Percentiles rank a stretch among this genome's conserved stretches.
Evolutionary conservation across 371 early-diverging fungal species (phyloP).

Genomic region (Lichtheimia ornata): DNA sequence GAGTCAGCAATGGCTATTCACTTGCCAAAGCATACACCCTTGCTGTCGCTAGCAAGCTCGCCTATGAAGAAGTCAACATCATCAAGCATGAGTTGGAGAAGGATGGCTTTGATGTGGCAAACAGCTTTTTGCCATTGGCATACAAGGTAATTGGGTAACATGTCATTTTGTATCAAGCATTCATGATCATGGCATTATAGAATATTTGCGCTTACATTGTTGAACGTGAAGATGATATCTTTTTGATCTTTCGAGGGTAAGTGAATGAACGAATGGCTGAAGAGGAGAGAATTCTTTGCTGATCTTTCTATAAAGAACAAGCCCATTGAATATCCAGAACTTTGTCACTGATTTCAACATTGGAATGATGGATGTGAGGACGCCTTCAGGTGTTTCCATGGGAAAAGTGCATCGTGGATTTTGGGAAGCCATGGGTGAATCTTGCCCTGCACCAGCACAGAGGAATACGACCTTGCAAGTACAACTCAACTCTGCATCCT

Average conservation of each 20-base stretch:
- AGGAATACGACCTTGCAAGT: constrained; percentile 32
- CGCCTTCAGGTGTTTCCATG: constrained; percentile 45
- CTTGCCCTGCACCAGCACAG: neutral
- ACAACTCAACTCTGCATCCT: constrained; percentile 37
- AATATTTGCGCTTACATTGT: constrained; percentile 63
- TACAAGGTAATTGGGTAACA: constrained; percentile 44
- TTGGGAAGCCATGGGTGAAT: constrained; percentile 61
- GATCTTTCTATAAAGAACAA: constrained; percentile 37
- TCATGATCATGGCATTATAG: constrained; percentile 20
- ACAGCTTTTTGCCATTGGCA: constrained; percentile 55
- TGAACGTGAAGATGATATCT: constrained; percentile 61
- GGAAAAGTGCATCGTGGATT: constrained; percentile 64
- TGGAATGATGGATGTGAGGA: constrained; percentile 46
- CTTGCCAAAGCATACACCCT: constrained; percentile 56
- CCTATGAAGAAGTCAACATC: constrained; percentile 58
- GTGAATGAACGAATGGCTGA: neutral
- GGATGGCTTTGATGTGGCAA: constrained; percentile 58
- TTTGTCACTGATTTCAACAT: constrained; percentile 59
- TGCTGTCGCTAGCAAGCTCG: constrained; percentile 55
- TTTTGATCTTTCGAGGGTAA: constrained; percentile 62
- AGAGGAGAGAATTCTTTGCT: neutral
- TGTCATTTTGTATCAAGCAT: neutral
- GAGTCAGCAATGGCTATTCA: constrained; percentile 34
- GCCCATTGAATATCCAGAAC: constrained; percentile 64
- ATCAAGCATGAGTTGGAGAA: constrained; percentile 56